A percentile compares a stretch with the other conserved stretches of the same genome.
These are phyloP conservation scores for Babesia gibsoni DNA, from an alignment of 169 alveolate species.

Conservation along the genomic window DNA sequence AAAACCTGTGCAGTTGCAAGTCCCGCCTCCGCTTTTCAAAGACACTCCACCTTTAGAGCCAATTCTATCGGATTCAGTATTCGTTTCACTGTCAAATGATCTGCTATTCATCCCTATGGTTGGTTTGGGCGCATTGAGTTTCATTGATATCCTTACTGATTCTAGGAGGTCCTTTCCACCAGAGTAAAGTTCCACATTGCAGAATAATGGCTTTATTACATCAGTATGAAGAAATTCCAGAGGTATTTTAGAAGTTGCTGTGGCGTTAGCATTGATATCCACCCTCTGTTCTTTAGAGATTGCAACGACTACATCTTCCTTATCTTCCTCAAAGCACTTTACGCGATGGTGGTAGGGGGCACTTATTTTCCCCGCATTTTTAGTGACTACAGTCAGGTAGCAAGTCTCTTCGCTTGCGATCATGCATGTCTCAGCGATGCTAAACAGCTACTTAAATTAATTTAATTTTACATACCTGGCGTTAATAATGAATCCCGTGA, in stretches of 20 bases:
- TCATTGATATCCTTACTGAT: neutral
- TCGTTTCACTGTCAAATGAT: neutral
- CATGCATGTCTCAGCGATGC: constrained; percentile 28
- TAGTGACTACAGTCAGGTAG: constrained; percentile 11
- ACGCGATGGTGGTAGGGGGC: constrained; percentile 31
- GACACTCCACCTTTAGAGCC: neutral
- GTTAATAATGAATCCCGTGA: constrained; percentile 51
- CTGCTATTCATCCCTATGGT: constrained; percentile 1
- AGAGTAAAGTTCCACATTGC: constrained; percentile 21
- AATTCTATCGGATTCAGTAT: neutral
- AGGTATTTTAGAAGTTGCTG: constrained; percentile 2
- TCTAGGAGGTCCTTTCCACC: neutral
- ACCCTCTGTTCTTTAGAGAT: constrained; percentile 1
- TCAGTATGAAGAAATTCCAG: neutral
- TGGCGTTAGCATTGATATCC: constrained; percentile 11
- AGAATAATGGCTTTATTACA: neutral
- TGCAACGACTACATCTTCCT: neutral
- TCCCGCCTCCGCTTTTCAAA: neutral
- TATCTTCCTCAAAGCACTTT: constrained; percentile 5
- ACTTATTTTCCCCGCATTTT: constrained; percentile 35
- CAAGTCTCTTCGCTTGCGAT: constrained; percentile 7
- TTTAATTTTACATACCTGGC: constrained; percentile 27
- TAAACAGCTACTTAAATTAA: neutral
- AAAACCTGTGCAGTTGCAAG: constrained; percentile 41
- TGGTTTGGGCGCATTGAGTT: neutral